Base-by-base conservation (phyloP, 202 grass and related monocot genomes). In the Panicum virgatum region DNA sequence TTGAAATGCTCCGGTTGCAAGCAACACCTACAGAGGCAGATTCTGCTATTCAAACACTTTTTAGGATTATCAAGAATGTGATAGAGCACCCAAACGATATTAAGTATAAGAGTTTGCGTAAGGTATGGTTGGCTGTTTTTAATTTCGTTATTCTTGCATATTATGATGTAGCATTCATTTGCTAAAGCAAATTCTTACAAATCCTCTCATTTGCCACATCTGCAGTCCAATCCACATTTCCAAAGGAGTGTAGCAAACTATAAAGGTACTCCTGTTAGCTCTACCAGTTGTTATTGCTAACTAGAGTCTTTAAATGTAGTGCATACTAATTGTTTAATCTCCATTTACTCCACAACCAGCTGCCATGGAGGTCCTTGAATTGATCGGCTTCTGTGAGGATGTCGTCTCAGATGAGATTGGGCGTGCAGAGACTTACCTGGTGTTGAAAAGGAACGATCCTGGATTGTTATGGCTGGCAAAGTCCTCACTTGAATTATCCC, bases 371-470 rank as follows among this genome's bases (percentile, higher is more conserved):
- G 83, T 98, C 23, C 89, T 98, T 67, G 85, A 93, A 75, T 83
- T 96, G 90, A 91, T 98, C 6, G 96, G 92, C 13, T 96, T 98
- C 79, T 81, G 69, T 5, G 92, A 98, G 83, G 90, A 98, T 76
- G 89, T 89, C 1, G 45, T 93, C 36, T 73, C 87, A 9, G 90
- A 96, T 58, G 92, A 91, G 69, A 29, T 96, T 39, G 92, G 96
- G 10, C 76, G 36, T 72, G 76, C 61, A 2, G 96, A 98, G 57
- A 83, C 89, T 16, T 96, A 92, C 75, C 34, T 98, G 83, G 87
- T 99, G 29, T 60, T 99, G 89, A 99, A 90, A 84, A 96, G 96
- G 77, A 94, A 99, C 1, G 93, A 96, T 84, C 96, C 91, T 73
- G 93, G 93, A 23, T 87, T 99, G 83, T 44, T 96, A 68, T 94